These are phyloP conservation scores for Trametes coccinea DNA, from an alignment of 768 basidiomycete species.

Conservation along the genomic window DNA sequence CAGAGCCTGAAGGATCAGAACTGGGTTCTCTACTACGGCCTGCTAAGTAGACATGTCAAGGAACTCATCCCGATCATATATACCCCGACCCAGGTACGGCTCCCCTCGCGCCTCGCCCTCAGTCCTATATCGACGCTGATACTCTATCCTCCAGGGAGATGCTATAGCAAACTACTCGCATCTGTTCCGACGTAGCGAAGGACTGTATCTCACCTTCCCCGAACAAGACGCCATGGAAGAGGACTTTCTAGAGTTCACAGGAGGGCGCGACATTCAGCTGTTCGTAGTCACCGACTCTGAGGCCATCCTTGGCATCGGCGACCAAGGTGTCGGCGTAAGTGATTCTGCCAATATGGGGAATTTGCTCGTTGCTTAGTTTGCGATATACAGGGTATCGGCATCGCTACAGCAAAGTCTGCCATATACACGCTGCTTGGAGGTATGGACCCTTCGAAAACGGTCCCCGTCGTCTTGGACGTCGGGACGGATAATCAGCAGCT, in stretches of 20 bases:
- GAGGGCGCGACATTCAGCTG: constrained; percentile 65
- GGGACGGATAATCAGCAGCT: constrained; percentile 73
- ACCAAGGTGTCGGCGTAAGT: constrained; percentile 70
- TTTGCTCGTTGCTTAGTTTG: not conserved
- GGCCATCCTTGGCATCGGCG: constrained; percentile 79
- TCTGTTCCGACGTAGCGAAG: constrained; percentile 77
- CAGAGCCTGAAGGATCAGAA: constrained; percentile 80
- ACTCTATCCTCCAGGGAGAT: constrained; percentile 51
- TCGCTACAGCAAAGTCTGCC: constrained; percentile 75
- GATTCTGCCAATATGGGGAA: no score
- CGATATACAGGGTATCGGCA: constrained; percentile 45
- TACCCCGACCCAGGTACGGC: constrained; percentile 71
- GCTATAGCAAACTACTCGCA: constrained; percentile 85
- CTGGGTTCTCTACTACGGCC: constrained; percentile 76
- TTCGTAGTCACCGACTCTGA: constrained; percentile 85
- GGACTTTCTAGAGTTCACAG: constrained; percentile 69
- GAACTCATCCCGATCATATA: constrained; percentile 71
- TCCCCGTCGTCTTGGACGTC: constrained; percentile 69
- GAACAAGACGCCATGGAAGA: constrained; percentile 71
- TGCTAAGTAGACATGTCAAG: constrained; percentile 46
- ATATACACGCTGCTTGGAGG: constrained; percentile 74
- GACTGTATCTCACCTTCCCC: constrained; percentile 67
- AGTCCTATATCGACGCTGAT: no score
- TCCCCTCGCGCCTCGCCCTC: no score
- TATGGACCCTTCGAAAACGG: constrained; percentile 57